Evolutionary conservation across 371 early-diverging fungal species (phyloP).

Genomic region (Capillidium heterosporum): DNA sequence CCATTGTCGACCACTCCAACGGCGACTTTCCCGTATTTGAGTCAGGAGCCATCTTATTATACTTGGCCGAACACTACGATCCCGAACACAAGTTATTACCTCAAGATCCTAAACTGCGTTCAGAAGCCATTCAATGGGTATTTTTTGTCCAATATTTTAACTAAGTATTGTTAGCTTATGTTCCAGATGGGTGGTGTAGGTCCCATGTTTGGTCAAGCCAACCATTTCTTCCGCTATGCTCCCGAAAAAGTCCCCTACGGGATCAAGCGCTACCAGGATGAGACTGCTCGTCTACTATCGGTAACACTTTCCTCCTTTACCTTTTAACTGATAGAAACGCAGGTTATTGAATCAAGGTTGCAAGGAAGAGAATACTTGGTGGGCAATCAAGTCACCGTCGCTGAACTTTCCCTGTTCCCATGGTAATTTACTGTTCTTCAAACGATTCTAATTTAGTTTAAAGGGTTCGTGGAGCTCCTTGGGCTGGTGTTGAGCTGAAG

Average conservation of each 20-base stretch:
- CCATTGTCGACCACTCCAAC: conserved; percentile 19
- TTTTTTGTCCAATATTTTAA: neutral
- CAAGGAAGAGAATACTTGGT: conserved; percentile 16
- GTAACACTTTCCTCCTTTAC: conserved; percentile 8
- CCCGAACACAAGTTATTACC: conserved; percentile 19
- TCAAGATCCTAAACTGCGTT: conserved; percentile 16
- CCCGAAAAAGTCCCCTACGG: conserved; percentile 25
- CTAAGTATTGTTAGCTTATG: conserved; percentile 17
- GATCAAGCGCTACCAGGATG: conserved; percentile 22
- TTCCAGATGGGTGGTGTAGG: conserved; percentile 20
- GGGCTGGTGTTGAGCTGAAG: neutral
- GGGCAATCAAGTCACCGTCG: conserved; percentile 9
- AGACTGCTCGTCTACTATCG: conserved; percentile 17
- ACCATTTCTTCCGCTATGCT: conserved; percentile 21
- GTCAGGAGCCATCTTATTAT: conserved; percentile 28
- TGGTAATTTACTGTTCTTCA: neutral
- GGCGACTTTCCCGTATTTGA: conserved; percentile 28
- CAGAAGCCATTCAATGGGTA: conserved; percentile 20
- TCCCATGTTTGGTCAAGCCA: conserved; percentile 15
- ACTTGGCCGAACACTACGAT: conserved; percentile 27
- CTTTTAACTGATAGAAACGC: too few species aligned
- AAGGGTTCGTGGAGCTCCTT: neutral
- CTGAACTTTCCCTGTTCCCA: neutral
- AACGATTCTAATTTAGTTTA: neutral
- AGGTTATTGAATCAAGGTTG: conserved; percentile 6